These are phyloP conservation scores for Boletus subparvulus DNA, from an alignment of 768 basidiomycete genomes.

Conservation along the genomic window DNA sequence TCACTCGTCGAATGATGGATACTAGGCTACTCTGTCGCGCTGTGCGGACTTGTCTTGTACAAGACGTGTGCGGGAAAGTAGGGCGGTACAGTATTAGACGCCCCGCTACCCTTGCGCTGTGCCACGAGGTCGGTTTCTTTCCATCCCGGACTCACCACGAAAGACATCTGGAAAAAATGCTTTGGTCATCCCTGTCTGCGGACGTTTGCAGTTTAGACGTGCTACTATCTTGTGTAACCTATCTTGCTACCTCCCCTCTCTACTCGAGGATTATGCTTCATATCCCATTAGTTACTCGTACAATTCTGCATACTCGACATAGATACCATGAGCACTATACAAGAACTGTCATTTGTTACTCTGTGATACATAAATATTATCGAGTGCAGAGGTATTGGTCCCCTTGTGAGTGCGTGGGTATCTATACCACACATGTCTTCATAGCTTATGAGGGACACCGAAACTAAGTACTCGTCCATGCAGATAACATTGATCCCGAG, in stretches of 20 bases:
- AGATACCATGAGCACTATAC: slow-evolving; percentile 6
- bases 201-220: background rate
- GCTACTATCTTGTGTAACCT: background rate
- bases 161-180: background rate
- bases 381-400: background rate
- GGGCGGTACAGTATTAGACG: background rate
- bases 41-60: slow-evolving; percentile 82
- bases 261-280: background rate
- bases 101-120: background rate
- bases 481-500: too few species aligned
- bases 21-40: slow-evolving; percentile 82
- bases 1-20: background rate
- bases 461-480: too few species aligned
- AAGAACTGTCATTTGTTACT: background rate
- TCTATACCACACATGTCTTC: too few species aligned
- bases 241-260: background rate
- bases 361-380: background rate
- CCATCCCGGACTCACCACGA: background rate
- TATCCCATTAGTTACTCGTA: background rate
- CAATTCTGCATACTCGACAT: slow-evolving; percentile 6
- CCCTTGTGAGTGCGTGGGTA: background rate
- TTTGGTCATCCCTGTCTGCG: background rate
- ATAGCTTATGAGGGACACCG: too few species aligned
- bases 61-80: slow-evolving; percentile 72
- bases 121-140: background rate